These are phyloP conservation scores for Erodium trifolium DNA, from an alignment of 441 rosid genomes.

Conservation along the genomic window DNA sequence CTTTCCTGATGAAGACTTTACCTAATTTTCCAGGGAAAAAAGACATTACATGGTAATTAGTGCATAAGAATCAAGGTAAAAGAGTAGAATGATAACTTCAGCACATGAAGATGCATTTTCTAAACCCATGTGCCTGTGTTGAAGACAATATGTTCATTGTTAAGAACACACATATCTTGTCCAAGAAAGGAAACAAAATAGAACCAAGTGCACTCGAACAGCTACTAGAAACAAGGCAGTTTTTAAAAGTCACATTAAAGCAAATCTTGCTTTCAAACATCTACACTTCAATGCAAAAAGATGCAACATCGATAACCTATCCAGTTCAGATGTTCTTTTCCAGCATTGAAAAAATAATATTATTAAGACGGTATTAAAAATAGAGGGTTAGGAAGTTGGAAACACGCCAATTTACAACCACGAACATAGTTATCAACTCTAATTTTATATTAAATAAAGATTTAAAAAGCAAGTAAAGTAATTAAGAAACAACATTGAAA, in stretches of 20 bases:
- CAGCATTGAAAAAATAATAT: not conserved
- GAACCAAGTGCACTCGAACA: not conserved
- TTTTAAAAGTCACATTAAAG: not conserved
- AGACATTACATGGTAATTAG: not conserved
- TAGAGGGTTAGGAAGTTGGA: not conserved
- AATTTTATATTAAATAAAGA: too few species aligned
- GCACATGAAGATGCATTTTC: not conserved
- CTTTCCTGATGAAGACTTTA: constrained; percentile 45
- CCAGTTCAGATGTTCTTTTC: not conserved
- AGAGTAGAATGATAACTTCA: not conserved
- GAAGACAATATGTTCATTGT: not conserved
- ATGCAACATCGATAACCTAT: not conserved
- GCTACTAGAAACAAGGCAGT: not conserved
- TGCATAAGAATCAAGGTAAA: too few species aligned
- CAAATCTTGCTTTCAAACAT: not conserved
- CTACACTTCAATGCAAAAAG: not conserved
- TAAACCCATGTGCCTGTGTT: not conserved
- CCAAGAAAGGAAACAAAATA: not conserved
- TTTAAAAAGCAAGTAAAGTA: too few species aligned
- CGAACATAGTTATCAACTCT: not conserved
- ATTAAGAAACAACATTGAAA: not conserved
- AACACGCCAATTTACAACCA: not conserved
- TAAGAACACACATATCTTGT: not conserved
- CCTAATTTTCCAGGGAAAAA: constrained; percentile 35
- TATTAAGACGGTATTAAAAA: not conserved